Base-by-base conservation (phyloP, 805 yeast genomes). In the Metschnikowia henanensis region DNA sequence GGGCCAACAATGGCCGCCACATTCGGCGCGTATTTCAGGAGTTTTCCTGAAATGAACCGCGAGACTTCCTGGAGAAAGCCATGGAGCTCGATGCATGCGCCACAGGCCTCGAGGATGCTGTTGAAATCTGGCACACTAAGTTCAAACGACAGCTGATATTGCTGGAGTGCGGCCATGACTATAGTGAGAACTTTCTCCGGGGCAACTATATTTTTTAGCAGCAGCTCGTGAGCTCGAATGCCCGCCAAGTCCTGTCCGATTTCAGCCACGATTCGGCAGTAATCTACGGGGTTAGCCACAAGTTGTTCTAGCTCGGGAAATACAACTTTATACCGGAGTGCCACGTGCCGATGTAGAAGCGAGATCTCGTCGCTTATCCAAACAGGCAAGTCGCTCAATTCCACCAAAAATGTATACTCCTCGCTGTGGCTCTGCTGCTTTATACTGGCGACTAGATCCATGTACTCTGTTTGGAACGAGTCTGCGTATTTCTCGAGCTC, bases 11-110 rank as follows among this genome's bases (percentile, higher is more conserved):
- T 66, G 0, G 79, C 79, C 3, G 87, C 72, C 1, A 87, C 64
- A 60, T 94, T 92, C 2, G 98, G 99, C 0, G 96, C 95, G 52
- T 82, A 75, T 2, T 62, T 58, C 2, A 75, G 65, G 18, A 87
- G 71, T 52, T 80, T 76, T 1, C 72, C 59, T 0, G 91, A 68
- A n/a, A 89, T 79, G 53, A 75, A 84, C 1, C 58, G 45, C 1
- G 80, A 72, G 7, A 89, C 71, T 29, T 63, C 61, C 2, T 46
- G 46, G 43, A 76, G 68, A 0, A 78, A 64, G 0, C 59, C 62
- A 33, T 73, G 68, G 10, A 88, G 65, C 7, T 68, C 64, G 4
- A 75, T 40, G 1, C 86, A 57, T 3, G 78, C 57, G 2, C 70
- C 65, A 50, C 87, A 77, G 0, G 81, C 77, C 5, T 64, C 61